Conservation (phyloP, 2,329 filamentous ascomycete genomes). For the Claviceps maximensis region DNA sequence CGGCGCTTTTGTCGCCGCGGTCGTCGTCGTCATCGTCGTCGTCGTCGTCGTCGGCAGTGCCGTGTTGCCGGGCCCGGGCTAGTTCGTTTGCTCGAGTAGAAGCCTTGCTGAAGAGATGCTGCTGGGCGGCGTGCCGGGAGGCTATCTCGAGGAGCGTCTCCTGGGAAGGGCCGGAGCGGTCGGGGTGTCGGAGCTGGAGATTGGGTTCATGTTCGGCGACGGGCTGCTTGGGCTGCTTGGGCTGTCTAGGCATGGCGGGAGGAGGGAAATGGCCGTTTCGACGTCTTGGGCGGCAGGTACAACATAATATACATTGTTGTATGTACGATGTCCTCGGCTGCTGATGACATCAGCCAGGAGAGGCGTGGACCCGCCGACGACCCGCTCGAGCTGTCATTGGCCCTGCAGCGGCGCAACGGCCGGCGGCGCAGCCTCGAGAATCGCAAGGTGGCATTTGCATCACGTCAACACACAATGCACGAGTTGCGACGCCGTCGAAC, state of each 20-base stretch:
- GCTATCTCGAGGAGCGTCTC: conserved; percentile 65
- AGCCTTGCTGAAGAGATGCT: conserved; percentile 41
- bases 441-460: not conserved
- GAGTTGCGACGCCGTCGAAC: too few relatives aligned
- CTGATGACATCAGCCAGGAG: not conserved
- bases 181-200: conserved; percentile 55
- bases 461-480: too few relatives aligned
- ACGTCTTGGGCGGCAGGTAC: too few relatives aligned
- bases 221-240: conserved; percentile 35
- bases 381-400: too few relatives aligned
- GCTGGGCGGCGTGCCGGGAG: conserved; percentile 50
- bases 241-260: conserved; percentile 32
- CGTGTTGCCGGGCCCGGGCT: conserved; percentile 8
- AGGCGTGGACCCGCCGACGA: too few relatives aligned
- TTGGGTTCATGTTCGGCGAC: conserved; percentile 26
- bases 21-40: conserved; percentile 18
- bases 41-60: conserved; percentile 7
- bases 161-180: conserved; percentile 45
- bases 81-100: conserved; percentile 23
- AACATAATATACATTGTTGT: too few relatives aligned
- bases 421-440: too few relatives aligned
- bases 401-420: too few relatives aligned
- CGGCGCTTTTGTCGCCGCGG: conserved; percentile 15
- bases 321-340: too few relatives aligned
- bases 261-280: too few relatives aligned